phyloP scores from a whole-genome alignment of 495 filamentous ascomycete genomes.

The Stereocaulon alpinum region DNA sequence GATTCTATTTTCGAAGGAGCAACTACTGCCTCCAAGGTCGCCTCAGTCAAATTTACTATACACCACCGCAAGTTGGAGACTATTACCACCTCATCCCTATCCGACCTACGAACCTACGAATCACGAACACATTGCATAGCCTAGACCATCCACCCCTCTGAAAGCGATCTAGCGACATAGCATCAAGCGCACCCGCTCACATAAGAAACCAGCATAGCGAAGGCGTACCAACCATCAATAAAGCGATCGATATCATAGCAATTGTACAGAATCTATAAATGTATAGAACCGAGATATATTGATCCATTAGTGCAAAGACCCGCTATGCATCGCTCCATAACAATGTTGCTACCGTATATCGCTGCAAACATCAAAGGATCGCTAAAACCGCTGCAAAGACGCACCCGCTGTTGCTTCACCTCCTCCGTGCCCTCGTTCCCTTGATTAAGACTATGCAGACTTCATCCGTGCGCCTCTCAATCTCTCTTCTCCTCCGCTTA shows the following conservation, averaged over 20 bases:
- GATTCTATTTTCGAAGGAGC: constrained; percentile 11
- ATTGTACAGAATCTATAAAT: not conserved
- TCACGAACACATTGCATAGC: not conserved
- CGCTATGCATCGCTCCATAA: too few species aligned
- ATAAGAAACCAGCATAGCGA: constrained; percentile 5
- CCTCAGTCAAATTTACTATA: constrained; percentile 6
- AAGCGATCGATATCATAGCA: not conserved
- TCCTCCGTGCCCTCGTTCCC: too few species aligned
- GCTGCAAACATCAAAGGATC: too few species aligned
- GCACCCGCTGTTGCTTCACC: too few species aligned
- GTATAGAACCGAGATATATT: too few species aligned
- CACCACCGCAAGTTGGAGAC: constrained; percentile 13
- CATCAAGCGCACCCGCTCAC: too few species aligned
- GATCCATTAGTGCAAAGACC: too few species aligned
- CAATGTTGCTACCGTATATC: too few species aligned
- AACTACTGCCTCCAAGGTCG: constrained; percentile 3
- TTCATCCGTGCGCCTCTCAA: not conserved
- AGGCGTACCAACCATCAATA: constrained; percentile 1
- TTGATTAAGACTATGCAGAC: too few species aligned
- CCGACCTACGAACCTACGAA: not conserved
- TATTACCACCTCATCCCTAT: too few species aligned
- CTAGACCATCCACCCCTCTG: not conserved
- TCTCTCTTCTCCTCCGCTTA: not conserved
- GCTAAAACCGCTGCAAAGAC: too few species aligned
- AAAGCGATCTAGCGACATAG: too few species aligned